Percentiles rank a stretch among this genome's conserved stretches.
Conservation (phyloP, 495 filamentous ascomycete genomes). For the Hapsidospora chrysogenum region DNA sequence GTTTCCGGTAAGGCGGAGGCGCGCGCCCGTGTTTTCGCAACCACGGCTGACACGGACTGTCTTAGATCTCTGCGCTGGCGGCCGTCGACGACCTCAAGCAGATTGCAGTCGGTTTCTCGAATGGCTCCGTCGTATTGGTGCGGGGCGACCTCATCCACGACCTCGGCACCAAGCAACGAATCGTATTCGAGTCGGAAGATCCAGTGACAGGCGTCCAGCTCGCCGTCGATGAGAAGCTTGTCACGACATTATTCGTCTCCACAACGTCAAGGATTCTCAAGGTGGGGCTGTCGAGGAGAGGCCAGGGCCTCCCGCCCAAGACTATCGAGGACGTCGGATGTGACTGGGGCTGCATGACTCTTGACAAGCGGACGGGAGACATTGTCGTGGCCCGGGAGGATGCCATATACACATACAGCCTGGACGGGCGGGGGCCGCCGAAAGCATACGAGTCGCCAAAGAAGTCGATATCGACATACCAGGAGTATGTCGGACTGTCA, state of each 20-base stretch:
- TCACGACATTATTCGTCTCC: conserved; percentile 71
- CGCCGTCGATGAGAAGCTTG: conserved; percentile 36
- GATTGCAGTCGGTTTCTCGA: conserved; percentile 87
- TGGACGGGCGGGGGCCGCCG: conserved; percentile 69
- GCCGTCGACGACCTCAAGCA: conserved; percentile 76
- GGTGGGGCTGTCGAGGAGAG: conserved; percentile 67
- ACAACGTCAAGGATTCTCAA: conserved; percentile 84
- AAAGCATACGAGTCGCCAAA: conserved; percentile 86
- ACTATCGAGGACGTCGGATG: conserved; percentile 81
- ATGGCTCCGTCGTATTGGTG: conserved; percentile 85
- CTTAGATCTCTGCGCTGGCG: conserved; percentile 79
- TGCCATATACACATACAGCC: conserved; percentile 83
- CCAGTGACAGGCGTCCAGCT: conserved; percentile 85
- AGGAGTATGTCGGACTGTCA: conserved; percentile 75
- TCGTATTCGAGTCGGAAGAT: conserved; percentile 93
- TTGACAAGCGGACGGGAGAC: conserved; percentile 61
- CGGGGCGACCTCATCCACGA: conserved; percentile 92
- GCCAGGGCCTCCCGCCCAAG: conserved; percentile 76
- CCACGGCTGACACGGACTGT: conserved; percentile 2
- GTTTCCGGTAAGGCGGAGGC: conserved; percentile 50
- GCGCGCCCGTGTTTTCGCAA: background rate
- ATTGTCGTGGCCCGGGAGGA: conserved; percentile 85
- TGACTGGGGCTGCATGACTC: conserved; percentile 81
- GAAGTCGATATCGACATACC: conserved; percentile 61
- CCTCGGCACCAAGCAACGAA: conserved; percentile 85